Base-by-base conservation (phyloP, 2,329 filamentous ascomycete genomes). In the Alternaria ventricosa region DNA sequence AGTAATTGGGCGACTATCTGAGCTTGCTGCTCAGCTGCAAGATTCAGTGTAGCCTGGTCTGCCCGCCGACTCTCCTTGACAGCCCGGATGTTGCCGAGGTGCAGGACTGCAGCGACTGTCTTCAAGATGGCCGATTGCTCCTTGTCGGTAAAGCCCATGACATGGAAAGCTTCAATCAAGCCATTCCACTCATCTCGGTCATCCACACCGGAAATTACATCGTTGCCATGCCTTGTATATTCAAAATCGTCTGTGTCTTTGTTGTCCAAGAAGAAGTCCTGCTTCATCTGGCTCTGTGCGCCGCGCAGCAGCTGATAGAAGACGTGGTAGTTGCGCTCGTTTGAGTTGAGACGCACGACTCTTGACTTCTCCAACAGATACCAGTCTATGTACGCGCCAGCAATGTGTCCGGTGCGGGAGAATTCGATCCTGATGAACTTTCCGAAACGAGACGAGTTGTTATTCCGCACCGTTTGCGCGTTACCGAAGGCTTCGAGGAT, bases 341-440 rank as follows among this genome's bases (percentile, higher is more conserved):
- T 92, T 1, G 88, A 78, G 75, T 96, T 97, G 65, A 97, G 88
- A 45, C 90, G 90, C 20, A 99, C 95, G 8, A 99, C 96, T 71
- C 96, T 89, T n/a, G 96, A 99, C 81, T 99, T 99, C 77, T 99
- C 96, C 13, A 99, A 84, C 1, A 99, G 86, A 80, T 98, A 99
- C 96, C 96, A 99, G 79, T 99, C 94, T 69, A 99, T 98, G 82
- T 94, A 97, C 22, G 96, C 96, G 36, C 96, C 96, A 5, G 92
- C 92, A 69, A 99, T 99, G 58, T 96, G 92, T 27, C 96, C 96
- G 36, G 88, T 88, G 23, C 92, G 87, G 33, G 89, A 93, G 81
- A 99, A 97, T 77, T 97, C 94, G 75, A 99, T 99, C 54, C 96
- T 88, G 77, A 99, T 99, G 75, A 99, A 99, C 80, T 99, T 99